phyloP scores from a whole-genome alignment of 1,139 yeast species.

The Lodderomyces elongisporus region DNA sequence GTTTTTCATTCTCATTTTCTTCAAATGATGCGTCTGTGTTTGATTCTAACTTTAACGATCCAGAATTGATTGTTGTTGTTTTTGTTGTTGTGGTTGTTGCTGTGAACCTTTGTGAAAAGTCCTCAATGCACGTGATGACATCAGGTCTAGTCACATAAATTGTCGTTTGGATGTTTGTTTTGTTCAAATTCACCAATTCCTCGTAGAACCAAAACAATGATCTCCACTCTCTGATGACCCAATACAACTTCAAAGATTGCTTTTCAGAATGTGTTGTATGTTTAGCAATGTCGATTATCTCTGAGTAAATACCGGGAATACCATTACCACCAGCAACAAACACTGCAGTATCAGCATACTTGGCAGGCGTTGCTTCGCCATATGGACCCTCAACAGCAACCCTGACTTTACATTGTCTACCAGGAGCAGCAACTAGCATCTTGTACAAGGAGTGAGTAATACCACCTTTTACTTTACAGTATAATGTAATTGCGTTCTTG shows the following conservation, averaged over 20 bases:
- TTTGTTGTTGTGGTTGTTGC: neutral
- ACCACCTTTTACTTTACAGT: conserved; percentile 36
- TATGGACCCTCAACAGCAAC: conserved; percentile 42
- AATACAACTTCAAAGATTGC: conserved; percentile 11
- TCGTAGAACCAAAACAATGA: conserved; percentile 32
- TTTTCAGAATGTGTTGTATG: neutral
- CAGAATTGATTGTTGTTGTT: no score
- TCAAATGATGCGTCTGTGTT: neutral
- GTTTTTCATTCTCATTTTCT: neutral
- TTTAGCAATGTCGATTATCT: neutral
- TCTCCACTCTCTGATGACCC: conserved; percentile 28
- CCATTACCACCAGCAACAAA: conserved; percentile 45
- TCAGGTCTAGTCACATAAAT: conserved; percentile 30
- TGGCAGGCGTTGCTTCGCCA: conserved; percentile 30
- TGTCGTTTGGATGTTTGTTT: conserved; percentile 23
- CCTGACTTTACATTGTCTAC: conserved; percentile 21
- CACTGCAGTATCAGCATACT: conserved; percentile 27
- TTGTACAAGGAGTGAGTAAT: conserved; percentile 29
- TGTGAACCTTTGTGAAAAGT: conserved; percentile 2
- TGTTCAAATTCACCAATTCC: conserved; percentile 24
- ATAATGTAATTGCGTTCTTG: conserved; percentile 19
- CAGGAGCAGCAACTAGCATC: conserved; percentile 26
- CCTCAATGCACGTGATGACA: conserved; percentile 4
- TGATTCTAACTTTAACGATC: no score
- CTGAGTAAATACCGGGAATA: conserved; percentile 35